Conservation (phyloP, 164 flowering plant species). For the Annona squamosa region DNA sequence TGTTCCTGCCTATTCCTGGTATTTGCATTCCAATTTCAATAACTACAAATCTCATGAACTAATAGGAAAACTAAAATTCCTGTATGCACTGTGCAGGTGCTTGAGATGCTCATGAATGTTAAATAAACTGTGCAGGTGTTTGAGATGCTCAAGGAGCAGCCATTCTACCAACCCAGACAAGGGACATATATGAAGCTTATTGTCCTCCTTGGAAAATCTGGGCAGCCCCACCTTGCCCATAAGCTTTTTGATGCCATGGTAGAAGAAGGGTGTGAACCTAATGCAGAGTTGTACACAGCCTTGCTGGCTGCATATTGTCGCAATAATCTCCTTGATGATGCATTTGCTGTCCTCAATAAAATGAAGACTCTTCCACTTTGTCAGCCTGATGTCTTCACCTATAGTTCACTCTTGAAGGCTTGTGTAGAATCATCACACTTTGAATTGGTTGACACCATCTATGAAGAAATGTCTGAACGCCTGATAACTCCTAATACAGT, state of each 20-base stretch:
- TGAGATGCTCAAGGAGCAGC: constrained; percentile 76
- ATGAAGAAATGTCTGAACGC: constrained; percentile 70
- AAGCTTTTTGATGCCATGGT: constrained; percentile 76
- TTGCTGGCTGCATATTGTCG: constrained; percentile 79
- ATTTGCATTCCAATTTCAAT: too few species aligned
- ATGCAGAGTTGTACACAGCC: constrained; percentile 74
- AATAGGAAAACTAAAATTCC: too few species aligned
- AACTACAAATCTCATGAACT: too few species aligned
- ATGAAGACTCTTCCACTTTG: constrained; percentile 79
- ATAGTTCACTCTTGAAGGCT: constrained; percentile 67
- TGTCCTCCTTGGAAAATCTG: constrained; percentile 71
- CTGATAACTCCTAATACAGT: constrained; percentile 74
- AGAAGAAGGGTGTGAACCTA: constrained; percentile 74
- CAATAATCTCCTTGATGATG: constrained; percentile 62
- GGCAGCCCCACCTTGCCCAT: constrained; percentile 71
- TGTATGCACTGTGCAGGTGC: too few species aligned
- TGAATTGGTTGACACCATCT: constrained; percentile 62
- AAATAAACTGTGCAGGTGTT: constrained; percentile 42
- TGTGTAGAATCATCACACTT: constrained; percentile 69
- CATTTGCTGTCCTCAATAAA: constrained; percentile 51
- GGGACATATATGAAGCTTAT: constrained; percentile 91
- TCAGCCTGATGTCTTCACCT: constrained; percentile 88
- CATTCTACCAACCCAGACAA: constrained; percentile 80
- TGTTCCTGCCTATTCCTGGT: too few species aligned
- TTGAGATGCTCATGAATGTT: background rate